Conservation (phyloP, 2,329 filamentous ascomycete species). For the Paracamarosporium sp. region DNA sequence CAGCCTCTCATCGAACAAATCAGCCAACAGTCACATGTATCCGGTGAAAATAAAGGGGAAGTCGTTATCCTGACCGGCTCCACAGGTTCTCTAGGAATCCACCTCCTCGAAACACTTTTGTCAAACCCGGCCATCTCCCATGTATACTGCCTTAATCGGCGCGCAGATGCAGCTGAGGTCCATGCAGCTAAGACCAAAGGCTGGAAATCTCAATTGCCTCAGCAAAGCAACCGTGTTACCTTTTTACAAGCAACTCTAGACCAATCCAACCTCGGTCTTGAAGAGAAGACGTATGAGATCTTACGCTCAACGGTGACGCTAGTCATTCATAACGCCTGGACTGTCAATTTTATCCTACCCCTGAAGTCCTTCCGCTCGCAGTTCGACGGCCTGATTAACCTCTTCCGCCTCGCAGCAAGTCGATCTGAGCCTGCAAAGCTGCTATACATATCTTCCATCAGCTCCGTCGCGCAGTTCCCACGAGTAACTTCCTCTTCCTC, state of each 20-base stretch:
- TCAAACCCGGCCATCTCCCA: slow-evolving; percentile 15
- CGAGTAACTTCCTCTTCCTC: not conserved
- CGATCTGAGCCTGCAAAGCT: slow-evolving; percentile 26
- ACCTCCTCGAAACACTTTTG: slow-evolving; percentile 29
- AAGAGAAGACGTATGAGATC: slow-evolving; percentile 18
- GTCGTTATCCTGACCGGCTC: slow-evolving; percentile 30
- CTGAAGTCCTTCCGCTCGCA: slow-evolving; percentile 21
- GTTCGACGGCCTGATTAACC: slow-evolving; percentile 14
- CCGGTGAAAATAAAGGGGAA: slow-evolving; percentile 3
- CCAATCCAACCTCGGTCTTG: slow-evolving; percentile 48
- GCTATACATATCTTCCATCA: slow-evolving; percentile 49
- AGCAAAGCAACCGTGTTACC: slow-evolving; percentile 4
- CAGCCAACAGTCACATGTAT: not conserved
- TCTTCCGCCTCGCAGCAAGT: slow-evolving; percentile 13
- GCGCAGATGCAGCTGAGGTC: slow-evolving; percentile 19
- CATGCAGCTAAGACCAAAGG: slow-evolving; percentile 6
- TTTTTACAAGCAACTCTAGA: slow-evolving; percentile 19
- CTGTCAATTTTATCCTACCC: slow-evolving; percentile 59
- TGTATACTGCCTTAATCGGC: slow-evolving; percentile 29
- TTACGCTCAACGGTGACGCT: slow-evolving; percentile 37
- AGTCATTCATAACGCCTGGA: slow-evolving; percentile 62
- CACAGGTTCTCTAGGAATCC: slow-evolving; percentile 30
- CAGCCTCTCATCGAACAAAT: slow-evolving; percentile 3
- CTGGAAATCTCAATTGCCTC: slow-evolving; percentile 2
- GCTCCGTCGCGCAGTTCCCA: slow-evolving; percentile 34